A percentile compares a stretch with the other conserved stretches of the same genome.
Conservation (phyloP, 2,329 filamentous ascomycete genomes). For the Apiospora hydei region DNA sequence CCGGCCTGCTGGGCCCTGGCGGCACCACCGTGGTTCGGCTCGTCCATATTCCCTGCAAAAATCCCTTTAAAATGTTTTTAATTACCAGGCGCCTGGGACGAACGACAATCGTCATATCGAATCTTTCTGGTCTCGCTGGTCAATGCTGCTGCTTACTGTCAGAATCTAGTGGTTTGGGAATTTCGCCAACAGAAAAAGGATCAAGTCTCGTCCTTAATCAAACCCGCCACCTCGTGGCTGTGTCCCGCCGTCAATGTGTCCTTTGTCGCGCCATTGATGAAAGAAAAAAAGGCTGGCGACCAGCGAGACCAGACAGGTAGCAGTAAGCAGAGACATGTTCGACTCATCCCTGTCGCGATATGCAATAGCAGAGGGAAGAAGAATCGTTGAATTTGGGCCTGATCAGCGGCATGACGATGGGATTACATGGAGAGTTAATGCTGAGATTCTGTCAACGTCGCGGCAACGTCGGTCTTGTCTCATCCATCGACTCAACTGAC, state of each 20-base stretch:
- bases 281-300: not conserved
- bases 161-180: not conserved
- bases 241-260: not conserved
- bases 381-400: not conserved
- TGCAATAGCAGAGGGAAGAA: not conserved
- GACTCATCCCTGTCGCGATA: not conserved
- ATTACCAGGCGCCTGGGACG: not conserved
- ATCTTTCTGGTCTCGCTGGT: not conserved
- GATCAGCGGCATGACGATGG: conserved; percentile 1
- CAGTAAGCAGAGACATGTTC: conserved; percentile 1
- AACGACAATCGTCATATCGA: not conserved
- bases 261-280: not conserved
- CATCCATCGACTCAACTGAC: not conserved
- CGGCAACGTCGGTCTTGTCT: not conserved
- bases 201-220: not conserved
- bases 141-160: not conserved
- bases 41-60: not conserved
- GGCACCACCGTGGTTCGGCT: conserved; percentile 2
- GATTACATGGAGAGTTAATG: not conserved
- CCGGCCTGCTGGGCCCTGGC: not conserved
- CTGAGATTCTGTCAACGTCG: conserved; percentile 2
- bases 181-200: not conserved
- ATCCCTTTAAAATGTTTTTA: not conserved
- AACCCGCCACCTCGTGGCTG: conserved; percentile 1
- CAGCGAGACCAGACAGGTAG: too few relatives aligned